These are phyloP conservation scores for Petasospora fabianii DNA, from an alignment of 1,139 yeast genomes.

Conservation along the genomic window DNA sequence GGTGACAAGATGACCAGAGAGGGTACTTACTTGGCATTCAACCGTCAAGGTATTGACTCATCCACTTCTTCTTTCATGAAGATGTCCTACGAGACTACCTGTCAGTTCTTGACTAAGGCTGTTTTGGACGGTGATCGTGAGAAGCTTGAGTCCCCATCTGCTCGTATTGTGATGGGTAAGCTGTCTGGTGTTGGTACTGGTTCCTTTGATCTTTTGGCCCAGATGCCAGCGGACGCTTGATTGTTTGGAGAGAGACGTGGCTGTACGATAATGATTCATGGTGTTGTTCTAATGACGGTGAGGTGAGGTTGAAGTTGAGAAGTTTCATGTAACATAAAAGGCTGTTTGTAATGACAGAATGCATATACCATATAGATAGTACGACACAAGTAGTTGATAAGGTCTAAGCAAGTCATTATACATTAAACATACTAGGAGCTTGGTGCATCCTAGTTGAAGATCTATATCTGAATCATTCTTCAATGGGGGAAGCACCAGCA, in stretches of 20 bases:
- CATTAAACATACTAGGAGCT: no score
- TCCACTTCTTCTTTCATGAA: conserved; percentile 95
- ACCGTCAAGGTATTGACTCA: conserved; percentile 96
- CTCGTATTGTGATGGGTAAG: conserved; percentile 93
- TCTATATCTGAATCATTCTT: no score
- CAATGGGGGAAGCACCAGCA: no score
- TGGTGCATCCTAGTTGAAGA: no score
- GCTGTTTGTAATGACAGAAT: no score
- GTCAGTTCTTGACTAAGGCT: conserved; percentile 95
- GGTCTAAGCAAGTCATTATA: no score
- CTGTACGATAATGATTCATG: conserved; percentile 1
- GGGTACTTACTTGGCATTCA: conserved; percentile 94
- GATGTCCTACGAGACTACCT: conserved; percentile 98
- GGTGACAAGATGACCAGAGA: conserved; percentile 99
- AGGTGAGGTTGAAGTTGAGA: background rate
- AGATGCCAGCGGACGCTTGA: conserved; percentile 43
- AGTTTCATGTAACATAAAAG: no score
- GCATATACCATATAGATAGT: no score
- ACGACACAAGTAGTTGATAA: no score
- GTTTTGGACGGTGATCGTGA: conserved; percentile 91
- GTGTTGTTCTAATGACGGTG: conserved; percentile 2
- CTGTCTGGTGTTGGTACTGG: conserved; percentile 95
- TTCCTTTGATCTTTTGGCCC: conserved; percentile 80
- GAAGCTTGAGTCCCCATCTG: conserved; percentile 86
- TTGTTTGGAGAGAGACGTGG: conserved; percentile 1